Percentiles rank a stretch among this genome's conserved stretches.
These are phyloP conservation scores for Tulasnella sp. DNA, from an alignment of 768 basidiomycete species.

Conservation along the genomic window DNA sequence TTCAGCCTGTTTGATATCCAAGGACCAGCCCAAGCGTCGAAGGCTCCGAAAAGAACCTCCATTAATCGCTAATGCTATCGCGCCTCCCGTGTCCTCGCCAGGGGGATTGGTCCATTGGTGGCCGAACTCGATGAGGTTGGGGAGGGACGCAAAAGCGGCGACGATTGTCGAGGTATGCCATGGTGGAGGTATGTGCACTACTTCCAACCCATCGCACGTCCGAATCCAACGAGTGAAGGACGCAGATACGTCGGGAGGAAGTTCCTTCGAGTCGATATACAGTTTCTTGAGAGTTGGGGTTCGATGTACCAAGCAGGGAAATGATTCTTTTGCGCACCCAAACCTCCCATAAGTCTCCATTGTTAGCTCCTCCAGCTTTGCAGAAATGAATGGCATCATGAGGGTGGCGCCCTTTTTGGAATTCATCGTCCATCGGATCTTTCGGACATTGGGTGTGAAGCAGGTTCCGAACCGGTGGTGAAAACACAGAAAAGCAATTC, in stretches of 20 bases:
- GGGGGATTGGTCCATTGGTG: not conserved
- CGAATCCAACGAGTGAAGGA: not conserved
- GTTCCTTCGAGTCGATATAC: not conserved
- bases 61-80: not conserved
- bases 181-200: not conserved
- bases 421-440: not conserved
- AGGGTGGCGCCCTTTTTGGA: not conserved
- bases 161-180: not conserved
- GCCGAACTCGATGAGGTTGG: not conserved
- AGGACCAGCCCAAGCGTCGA: not conserved
- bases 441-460: not conserved
- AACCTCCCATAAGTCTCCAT: not conserved
- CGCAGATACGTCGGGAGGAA: not conserved
- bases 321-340: not conserved
- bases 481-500: not conserved
- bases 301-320: not conserved
- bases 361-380: not conserved
- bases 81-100: not conserved
- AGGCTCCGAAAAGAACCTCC: not conserved
- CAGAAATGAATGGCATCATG: not conserved
- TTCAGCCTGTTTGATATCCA: not conserved
- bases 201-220: not conserved
- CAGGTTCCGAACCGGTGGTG: not conserved
- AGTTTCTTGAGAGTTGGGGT: not conserved
- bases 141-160: not conserved